Conservation (phyloP, 225 moss, liverwort and hornwort species). For the Physcomitrium patens region DNA sequence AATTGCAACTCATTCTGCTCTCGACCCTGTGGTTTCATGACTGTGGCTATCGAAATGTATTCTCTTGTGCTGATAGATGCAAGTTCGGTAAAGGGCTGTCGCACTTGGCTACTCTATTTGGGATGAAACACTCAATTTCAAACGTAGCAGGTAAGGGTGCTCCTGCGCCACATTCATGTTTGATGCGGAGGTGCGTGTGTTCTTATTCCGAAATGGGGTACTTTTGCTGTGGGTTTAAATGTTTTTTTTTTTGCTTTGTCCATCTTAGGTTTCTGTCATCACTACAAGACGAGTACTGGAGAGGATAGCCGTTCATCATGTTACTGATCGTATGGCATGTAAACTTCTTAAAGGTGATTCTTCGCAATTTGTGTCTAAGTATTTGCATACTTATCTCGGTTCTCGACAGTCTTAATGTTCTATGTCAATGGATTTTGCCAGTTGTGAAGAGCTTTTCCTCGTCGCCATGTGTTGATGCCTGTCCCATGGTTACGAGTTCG, state of each 20-base stretch:
- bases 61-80: background rate
- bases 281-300: conserved; percentile 70
- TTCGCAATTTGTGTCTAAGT: background rate
- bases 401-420: background rate
- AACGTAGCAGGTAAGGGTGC: too few species aligned
- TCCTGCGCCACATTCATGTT: too few species aligned
- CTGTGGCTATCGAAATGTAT: background rate
- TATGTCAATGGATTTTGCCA: conserved; percentile 1
- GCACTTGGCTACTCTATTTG: too few species aligned
- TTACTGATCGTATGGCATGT: conserved; percentile 64
- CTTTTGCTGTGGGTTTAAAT: background rate
- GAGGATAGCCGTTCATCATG: conserved; percentile 56
- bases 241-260: background rate
- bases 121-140: too few species aligned
- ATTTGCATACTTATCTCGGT: background rate
- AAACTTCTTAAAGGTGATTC: conserved; percentile 69
- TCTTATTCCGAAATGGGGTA: background rate
- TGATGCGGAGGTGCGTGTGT: background rate
- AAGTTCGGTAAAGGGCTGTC: too few species aligned
- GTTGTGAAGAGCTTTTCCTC: conserved; percentile 7
- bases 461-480: background rate
- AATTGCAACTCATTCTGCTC: background rate
- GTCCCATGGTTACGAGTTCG: background rate
- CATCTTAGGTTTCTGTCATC: conserved; percentile 63
- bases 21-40: background rate